Evolutionary conservation across 805 yeast species (phyloP), one percentile per base, ranked within the genome.

Genomic region (Barnettozyma pratensis): DNA sequence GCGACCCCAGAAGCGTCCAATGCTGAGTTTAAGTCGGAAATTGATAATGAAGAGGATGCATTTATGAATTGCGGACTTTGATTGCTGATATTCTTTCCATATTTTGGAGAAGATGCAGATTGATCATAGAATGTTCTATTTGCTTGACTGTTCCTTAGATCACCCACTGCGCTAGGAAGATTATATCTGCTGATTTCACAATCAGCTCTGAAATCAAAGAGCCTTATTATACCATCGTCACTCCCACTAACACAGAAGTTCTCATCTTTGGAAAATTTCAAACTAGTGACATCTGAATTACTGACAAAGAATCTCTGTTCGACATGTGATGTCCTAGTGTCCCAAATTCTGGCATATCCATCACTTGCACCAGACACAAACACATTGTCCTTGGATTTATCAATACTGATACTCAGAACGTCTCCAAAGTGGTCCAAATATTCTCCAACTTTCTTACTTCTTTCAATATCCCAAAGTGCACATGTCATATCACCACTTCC

Each of bases 401-500:
- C 66, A 61, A 65, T 52, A 19, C 74, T 60, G 45, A 85, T 50
- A 39, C 79, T 70, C 37, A 86, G 64, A 19, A 87, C 85, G 63
- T 87, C 95, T 6, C 90, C 89, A 36, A 82, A 62, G 65, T 85
- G 92, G 47, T 83, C 89, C 12, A 75, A 64, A 61, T 74, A 85
- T 37, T 77, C 81, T 28, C 79, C 69, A 1, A 72, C 66, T 53
- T 74, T 72, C 25, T 68, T 70, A 1, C 87, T 83, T 54, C 77
- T 79, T 8, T 74, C 71, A 27, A 88, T 72, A 64, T 91, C 96
- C 97, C 97, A 91, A 45, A 83, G 62, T 1, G 77, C 75, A 58
- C 88, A 77, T 1, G 92, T 80, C 82, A 83, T 78, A 63, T 90
- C 97, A 4, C 96, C 96, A 38, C 91, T 82, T 1, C 84, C 76